Evolutionary conservation across 306 rosid genomes (phyloP).

Genomic region (Chamaecrista fasciculata): DNA sequence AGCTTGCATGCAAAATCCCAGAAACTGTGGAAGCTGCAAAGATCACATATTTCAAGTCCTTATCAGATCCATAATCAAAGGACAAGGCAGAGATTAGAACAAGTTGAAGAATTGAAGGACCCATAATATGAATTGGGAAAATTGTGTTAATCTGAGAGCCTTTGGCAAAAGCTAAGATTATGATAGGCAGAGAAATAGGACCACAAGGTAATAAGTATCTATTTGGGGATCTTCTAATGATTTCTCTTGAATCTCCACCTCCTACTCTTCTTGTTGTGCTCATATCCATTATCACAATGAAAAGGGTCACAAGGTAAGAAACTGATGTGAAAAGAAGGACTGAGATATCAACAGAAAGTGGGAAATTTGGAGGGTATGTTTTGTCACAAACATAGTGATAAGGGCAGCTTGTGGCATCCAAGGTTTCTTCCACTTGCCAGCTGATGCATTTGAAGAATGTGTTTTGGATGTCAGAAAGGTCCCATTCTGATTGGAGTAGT

Average conservation of each 20-base stretch:
- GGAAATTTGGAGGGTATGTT: conserved; percentile 63
- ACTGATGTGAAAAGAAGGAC: conserved; percentile 50
- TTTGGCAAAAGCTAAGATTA: conserved; percentile 65
- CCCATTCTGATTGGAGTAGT: conserved; percentile 48
- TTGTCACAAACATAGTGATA: conserved; percentile 83
- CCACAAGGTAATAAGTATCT: conserved; percentile 70
- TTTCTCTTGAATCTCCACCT: too few species aligned
- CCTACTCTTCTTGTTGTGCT: conserved; percentile 29
- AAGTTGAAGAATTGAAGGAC: conserved; percentile 80
- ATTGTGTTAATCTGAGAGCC: conserved; percentile 65
- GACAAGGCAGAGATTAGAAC: conserved; percentile 71
- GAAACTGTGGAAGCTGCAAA: conserved; percentile 76
- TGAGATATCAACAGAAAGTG: conserved; percentile 49
- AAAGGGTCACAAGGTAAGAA: conserved; percentile 63
- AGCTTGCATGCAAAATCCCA: conserved; percentile 83
- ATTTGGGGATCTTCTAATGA: conserved; percentile 24
- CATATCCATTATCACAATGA: conserved; percentile 45
- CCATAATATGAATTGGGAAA: conserved; percentile 62
- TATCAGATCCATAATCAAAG: conserved; percentile 48
- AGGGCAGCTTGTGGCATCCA: conserved; percentile 73
- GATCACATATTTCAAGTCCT: conserved; percentile 57
- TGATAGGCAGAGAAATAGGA: conserved; percentile 72
- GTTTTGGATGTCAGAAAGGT: conserved; percentile 35
- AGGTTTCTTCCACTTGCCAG: conserved; percentile 90
- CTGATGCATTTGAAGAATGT: conserved; percentile 84